Base-by-base conservation (phyloP, 1,139 yeast species). In the Scheffersomyces quercinus region DNA sequence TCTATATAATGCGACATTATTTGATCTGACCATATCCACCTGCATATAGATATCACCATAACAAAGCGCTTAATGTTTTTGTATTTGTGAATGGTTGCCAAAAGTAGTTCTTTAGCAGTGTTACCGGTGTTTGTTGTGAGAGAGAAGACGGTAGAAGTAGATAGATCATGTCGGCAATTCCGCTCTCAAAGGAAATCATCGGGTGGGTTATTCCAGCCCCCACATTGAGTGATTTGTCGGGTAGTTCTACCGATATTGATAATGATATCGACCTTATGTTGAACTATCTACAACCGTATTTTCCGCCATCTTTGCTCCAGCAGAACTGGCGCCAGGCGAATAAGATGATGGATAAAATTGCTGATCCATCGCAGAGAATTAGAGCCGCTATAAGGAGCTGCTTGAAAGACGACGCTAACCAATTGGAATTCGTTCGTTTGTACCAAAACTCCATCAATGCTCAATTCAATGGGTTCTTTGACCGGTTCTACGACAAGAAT, bases 251-350 rank as follows among this genome's bases (percentile, higher is more conserved):
- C 12, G 77, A 73, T 31, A 55, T 67, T n/a, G 78, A 74, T 47
- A 73, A 71, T 49, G 80, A 75, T 48, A 58, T 73, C 10, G 64
- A 65, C 29, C 59, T 67, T 33, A 57, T 74, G 9, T 58, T 75
- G 9, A 55, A 70, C 41, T 74, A 77, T 76, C 58, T 74, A 30
- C 56, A 56, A 40, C 73, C 75, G 4, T 65, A 50, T 42, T 63
- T 61, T 43, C 68, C 70, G 8, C 35, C 41, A 15, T 26, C 39
- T 32, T 24, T 30, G 32, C 14, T 31, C 7, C 24, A 14, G 8
- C 15, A 34, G 13, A 10, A 14, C 29, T 32, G n/a, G 26, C 26
- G 26, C 8, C 26, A 20, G 8, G 26, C 26, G 8, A 20, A 20
- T 20, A 20, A 20, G 8, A 20, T 20, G 26, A 20, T 20, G 16